Evolutionary conservation across 2,329 filamentous ascomycete genomes (phyloP).

Genomic region (Exserohilum rostratum): DNA sequence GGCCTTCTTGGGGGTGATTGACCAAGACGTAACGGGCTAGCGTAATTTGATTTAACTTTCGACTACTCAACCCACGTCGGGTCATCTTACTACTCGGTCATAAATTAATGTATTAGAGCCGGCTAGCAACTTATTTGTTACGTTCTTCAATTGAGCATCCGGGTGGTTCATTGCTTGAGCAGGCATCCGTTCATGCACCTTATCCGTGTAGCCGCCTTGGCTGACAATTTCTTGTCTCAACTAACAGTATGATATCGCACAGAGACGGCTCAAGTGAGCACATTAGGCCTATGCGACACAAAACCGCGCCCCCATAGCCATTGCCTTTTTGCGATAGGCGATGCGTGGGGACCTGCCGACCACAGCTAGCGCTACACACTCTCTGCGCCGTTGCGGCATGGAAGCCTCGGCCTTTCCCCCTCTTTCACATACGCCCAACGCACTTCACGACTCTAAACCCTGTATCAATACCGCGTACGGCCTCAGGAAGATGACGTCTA

Average conservation of each 20-base stretch:
- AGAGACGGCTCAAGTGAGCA: background rate
- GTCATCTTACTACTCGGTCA: too few species aligned
- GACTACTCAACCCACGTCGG: too few species aligned
- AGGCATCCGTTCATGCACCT: background rate
- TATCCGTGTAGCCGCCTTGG: background rate
- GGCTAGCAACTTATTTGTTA: background rate
- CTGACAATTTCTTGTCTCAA: background rate
- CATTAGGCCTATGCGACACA: background rate
- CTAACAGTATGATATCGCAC: background rate
- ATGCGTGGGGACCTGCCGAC: background rate
- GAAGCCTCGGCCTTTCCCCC: constrained; percentile 5
- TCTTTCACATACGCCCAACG: constrained; percentile 7
- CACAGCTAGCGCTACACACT: constrained; percentile 4
- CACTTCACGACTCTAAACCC: background rate
- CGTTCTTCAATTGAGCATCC: background rate
- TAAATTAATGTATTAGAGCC: background rate
- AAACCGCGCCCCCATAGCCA: background rate
- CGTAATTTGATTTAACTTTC: background rate
- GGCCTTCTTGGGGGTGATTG: background rate
- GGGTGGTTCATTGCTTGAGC: background rate
- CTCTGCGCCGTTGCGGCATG: background rate
- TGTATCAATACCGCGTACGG: background rate
- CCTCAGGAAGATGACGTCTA: constrained; percentile 24
- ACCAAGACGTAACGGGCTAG: background rate
- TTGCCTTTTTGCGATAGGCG: background rate